Base-by-base conservation (phyloP, 805 yeast species). In the Candida silvatica region DNA sequence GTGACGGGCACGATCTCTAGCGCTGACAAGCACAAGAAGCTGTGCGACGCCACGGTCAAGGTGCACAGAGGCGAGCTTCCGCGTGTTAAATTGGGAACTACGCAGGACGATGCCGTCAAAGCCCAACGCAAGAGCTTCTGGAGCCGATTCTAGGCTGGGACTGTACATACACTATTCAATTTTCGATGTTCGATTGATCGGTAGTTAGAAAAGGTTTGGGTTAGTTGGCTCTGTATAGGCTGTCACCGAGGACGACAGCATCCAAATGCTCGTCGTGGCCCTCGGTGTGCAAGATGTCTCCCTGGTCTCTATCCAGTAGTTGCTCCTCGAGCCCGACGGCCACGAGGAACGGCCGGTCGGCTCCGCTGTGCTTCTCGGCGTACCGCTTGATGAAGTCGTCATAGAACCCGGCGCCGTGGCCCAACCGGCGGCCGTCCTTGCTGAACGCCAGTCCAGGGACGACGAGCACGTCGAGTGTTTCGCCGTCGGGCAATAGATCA, bases 361-460 rank as follows among this genome's bases (percentile, higher is more conserved):
- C 29, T n/a, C n/a, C n/a, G 27, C 44, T 22, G 59, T 57, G 50
- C 4, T 18, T 27, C 49, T 66, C 54, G 6, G 41, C 17, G 44
- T 75, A 75, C 34, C 80, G 58, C 31, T 65, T 59, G 28, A 82
- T 67, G 47, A 66, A 82, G 46, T 80, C 85, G 53, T 90, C 98
- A 54, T 92, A 90, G 54, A 74, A 87, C 0, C 97, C 98, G 4
- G 79, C 90, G 1, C 98, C 98, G 52, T 86, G 94, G 1, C 98
- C 98, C 35, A 90, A 52, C 36, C 98, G 54, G 22, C 44, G 38
- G 14, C 64, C 57, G 2, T 39, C 38, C 4, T 19, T 43, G 1
- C 83, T 69, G 54, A 84, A 88, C 1, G 84, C 95, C 2, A 90
- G 79, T 0, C 94, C 97, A 0, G 97, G 97, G 0, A 90, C 65